These are phyloP conservation scores for Jamesozyma spencerorum DNA, from an alignment of 805 yeast genomes.

Conservation along the genomic window DNA sequence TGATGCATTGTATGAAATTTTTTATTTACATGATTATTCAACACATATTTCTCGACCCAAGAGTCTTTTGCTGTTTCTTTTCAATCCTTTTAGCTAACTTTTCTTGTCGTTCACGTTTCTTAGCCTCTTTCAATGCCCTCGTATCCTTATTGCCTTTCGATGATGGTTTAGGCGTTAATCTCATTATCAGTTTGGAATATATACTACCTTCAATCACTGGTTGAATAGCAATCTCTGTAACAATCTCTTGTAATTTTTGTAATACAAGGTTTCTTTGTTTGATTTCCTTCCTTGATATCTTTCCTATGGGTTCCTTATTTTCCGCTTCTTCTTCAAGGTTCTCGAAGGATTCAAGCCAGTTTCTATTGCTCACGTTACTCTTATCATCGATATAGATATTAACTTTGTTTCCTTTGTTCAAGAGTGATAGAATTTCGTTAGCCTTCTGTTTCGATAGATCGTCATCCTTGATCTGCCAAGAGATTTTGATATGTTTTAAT, in stretches of 20 bases:
- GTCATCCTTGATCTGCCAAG: slow-evolving; percentile 48
- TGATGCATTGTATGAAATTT: no score
- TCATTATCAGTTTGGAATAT: slow-evolving; percentile 23
- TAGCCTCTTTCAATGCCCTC: slow-evolving; percentile 26
- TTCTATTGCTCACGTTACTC: slow-evolving; percentile 14
- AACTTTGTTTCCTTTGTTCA: slow-evolving; percentile 37
- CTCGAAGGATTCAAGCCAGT: slow-evolving; percentile 25
- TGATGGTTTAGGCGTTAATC: slow-evolving; percentile 18
- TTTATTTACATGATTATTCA: neutral
- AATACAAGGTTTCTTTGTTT: slow-evolving; percentile 30
- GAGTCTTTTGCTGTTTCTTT: slow-evolving; percentile 9
- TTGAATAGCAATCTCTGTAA: slow-evolving; percentile 19
- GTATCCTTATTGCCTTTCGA: slow-evolving; percentile 21
- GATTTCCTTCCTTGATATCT: slow-evolving; percentile 27
- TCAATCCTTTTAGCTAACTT: slow-evolving; percentile 23
- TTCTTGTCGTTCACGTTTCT: slow-evolving; percentile 30
- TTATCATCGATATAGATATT: slow-evolving; percentile 36
- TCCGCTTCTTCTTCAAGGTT: slow-evolving; percentile 8
- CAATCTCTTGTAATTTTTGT: slow-evolving; percentile 21
- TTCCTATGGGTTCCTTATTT: neutral
- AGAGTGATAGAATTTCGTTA: slow-evolving; percentile 38
- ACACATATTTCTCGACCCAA: neutral
- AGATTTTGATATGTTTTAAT: slow-evolving; percentile 40
- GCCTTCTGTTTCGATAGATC: slow-evolving; percentile 47
- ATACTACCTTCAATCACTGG: slow-evolving; percentile 27